A percentile compares a stretch with the other conserved stretches of the same genome.
Evolutionary conservation across 2,329 filamentous ascomycete genomes (phyloP).

Genomic region (Septoria linicola): DNA sequence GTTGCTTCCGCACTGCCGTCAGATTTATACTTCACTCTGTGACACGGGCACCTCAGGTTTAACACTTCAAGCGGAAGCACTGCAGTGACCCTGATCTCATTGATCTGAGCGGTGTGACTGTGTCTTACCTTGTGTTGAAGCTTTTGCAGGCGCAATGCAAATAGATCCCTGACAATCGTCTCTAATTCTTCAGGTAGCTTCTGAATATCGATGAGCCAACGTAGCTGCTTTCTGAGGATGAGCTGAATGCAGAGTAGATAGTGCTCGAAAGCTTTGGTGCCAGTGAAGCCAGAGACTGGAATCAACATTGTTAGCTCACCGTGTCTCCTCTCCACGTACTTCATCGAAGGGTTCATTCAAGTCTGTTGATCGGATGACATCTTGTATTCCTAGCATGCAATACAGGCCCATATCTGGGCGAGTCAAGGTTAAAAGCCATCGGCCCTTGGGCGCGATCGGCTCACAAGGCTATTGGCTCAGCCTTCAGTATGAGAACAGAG

Average conservation of each 20-base stretch:
- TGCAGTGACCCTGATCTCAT: background rate
- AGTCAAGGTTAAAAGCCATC: too few relatives aligned
- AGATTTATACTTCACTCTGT: too few relatives aligned
- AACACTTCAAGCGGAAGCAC: slow-evolving; percentile 2
- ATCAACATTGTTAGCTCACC: slow-evolving; percentile 1
- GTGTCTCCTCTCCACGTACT: background rate
- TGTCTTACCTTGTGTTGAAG: slow-evolving; percentile 46
- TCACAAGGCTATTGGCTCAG: too few relatives aligned
- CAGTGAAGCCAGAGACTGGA: slow-evolving; percentile 48
- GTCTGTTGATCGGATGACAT: too few relatives aligned
- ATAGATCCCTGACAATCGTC: slow-evolving; percentile 72
- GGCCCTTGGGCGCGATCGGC: too few relatives aligned
- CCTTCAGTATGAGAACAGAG: too few relatives aligned
- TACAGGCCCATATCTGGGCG: too few relatives aligned
- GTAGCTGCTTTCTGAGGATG: slow-evolving; percentile 76
- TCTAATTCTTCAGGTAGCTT: slow-evolving; percentile 66
- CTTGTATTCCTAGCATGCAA: too few relatives aligned
- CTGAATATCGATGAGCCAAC: slow-evolving; percentile 67
- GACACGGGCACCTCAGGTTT: background rate
- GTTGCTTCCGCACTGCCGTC: too few relatives aligned
- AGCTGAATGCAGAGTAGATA: slow-evolving; percentile 84
- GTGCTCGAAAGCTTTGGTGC: slow-evolving; percentile 69
- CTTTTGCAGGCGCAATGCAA: slow-evolving; percentile 69
- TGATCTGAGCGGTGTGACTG: slow-evolving; percentile 6
- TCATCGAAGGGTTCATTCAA: too few relatives aligned